A percentile compares a stretch with the other conserved stretches of the same genome.
phyloP scores from a whole-genome alignment of 2,329 filamentous ascomycete species.

The Arachnomyces sp. region DNA sequence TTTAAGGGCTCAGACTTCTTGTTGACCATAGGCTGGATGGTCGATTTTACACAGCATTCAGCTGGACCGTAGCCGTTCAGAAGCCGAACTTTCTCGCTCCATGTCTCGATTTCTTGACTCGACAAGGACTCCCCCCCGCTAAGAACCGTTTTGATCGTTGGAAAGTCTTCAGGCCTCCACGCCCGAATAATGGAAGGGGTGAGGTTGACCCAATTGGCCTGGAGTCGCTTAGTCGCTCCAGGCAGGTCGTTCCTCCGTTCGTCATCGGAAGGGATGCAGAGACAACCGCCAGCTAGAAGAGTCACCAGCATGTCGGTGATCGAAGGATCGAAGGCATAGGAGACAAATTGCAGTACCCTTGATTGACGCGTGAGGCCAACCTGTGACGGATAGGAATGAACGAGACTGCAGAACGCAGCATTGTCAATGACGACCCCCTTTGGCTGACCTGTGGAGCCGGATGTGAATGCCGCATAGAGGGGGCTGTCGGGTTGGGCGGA shows the following conservation, averaged over 20 bases:
- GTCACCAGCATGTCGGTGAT: slow-evolving; percentile 26
- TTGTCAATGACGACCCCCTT: slow-evolving; percentile 34
- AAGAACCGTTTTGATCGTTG: slow-evolving; percentile 29
- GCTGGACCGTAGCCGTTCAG: slow-evolving; percentile 30
- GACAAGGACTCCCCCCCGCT: slow-evolving; percentile 21
- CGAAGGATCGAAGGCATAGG: slow-evolving; percentile 66
- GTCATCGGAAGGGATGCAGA: slow-evolving; percentile 37
- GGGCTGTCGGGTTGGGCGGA: slow-evolving; percentile 26
- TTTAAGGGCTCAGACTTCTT: background rate
- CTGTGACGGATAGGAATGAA: slow-evolving; percentile 36
- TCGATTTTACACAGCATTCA: slow-evolving; percentile 22
- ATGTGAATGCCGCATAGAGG: slow-evolving; percentile 54
- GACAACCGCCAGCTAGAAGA: slow-evolving; percentile 31
- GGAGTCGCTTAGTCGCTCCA: slow-evolving; percentile 39
- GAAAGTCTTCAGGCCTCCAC: slow-evolving; percentile 28
- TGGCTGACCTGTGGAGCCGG: slow-evolving; percentile 49
- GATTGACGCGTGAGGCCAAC: slow-evolving; percentile 33
- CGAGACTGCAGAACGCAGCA: slow-evolving; percentile 40
- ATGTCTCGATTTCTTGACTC: slow-evolving; percentile 16
- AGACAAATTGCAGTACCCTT: slow-evolving; percentile 68
- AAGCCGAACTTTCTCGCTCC: slow-evolving; percentile 23
- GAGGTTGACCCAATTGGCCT: slow-evolving; percentile 46
- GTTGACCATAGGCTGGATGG: slow-evolving; percentile 10
- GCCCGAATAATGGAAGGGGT: slow-evolving; percentile 48
- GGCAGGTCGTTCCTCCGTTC: slow-evolving; percentile 37